Evolutionary conservation across 75 land plant genomes (phyloP).

Genomic region (Pinus albicaulis): DNA sequence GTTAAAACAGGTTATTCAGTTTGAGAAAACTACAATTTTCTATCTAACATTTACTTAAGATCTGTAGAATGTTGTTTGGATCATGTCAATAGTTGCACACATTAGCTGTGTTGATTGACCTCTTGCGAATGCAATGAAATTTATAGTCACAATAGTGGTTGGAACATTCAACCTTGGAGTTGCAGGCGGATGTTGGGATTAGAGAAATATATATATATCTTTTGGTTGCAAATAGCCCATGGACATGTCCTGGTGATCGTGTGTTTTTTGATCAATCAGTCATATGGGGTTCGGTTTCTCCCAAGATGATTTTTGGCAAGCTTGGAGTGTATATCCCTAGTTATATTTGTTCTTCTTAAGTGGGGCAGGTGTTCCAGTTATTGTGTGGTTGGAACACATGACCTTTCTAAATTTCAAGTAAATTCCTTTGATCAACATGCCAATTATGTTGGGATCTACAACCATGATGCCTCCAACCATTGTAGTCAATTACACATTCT

Average conservation of each 20-base stretch:
- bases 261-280: slow-evolving; percentile 34
- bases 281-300: slow-evolving; percentile 34
- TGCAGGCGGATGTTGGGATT: slow-evolving; percentile 76
- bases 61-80: too few relatives aligned
- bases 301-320: slow-evolving; percentile 22
- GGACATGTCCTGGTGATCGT: background rate
- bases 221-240: slow-evolving; percentile 11
- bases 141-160: slow-evolving; percentile 57
- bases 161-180: slow-evolving; percentile 60
- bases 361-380: slow-evolving; percentile 21
- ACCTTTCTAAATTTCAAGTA: slow-evolving; percentile 19
- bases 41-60: too few relatives aligned
- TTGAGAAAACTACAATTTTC: too few relatives aligned
- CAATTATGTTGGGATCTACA: slow-evolving; percentile 25
- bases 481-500: slow-evolving; percentile 55
- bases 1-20: too few relatives aligned
- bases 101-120: too few relatives aligned
- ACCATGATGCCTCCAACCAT: slow-evolving; percentile 65
- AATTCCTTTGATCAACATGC: slow-evolving; percentile 12
- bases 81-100: too few relatives aligned
- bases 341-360: slow-evolving; percentile 30
- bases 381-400: slow-evolving; percentile 25
- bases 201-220: slow-evolving; percentile 56
- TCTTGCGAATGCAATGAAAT: slow-evolving; percentile 23
- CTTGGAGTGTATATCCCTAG: slow-evolving; percentile 14